A percentile compares a stretch with the other conserved stretches of the same genome.
These are phyloP conservation scores for Phytophthora fragariae DNA, from an alignment of 352 stramenopile species.

Conservation along the genomic window DNA sequence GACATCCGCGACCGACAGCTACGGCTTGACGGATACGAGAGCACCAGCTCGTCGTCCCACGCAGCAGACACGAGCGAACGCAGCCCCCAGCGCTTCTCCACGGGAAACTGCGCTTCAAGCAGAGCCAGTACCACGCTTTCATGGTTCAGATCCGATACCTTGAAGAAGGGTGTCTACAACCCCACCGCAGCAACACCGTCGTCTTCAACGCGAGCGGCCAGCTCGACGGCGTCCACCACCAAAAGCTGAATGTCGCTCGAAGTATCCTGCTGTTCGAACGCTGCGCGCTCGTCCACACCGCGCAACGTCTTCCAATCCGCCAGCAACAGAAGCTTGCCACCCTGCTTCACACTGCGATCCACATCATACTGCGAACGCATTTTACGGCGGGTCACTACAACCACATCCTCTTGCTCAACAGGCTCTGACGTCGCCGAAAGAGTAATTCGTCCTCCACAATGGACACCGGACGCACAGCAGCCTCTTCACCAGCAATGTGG, in stretches of 20 bases:
- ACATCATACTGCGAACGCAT: conserved; percentile 67
- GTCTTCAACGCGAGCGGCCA: conserved; percentile 62
- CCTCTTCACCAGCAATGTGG: conserved; percentile 45
- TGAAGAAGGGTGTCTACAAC: too few relatives aligned
- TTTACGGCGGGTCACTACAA: conserved; percentile 51
- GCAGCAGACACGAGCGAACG: too few relatives aligned
- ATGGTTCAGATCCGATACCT: too few relatives aligned
- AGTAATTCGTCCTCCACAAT: conserved; percentile 65
- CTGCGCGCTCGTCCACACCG: conserved; percentile 57
- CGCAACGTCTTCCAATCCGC: conserved; percentile 69
- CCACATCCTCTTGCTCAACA: conserved; percentile 65
- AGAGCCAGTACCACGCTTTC: too few relatives aligned
- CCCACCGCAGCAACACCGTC: conserved; percentile 46
- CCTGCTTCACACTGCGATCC: conserved; percentile 55
- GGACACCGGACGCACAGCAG: conserved; percentile 43
- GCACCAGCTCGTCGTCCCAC: too few relatives aligned
- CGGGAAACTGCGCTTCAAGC: too few relatives aligned
- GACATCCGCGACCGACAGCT: too few relatives aligned
- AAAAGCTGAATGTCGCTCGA: conserved; percentile 57
- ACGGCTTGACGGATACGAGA: too few relatives aligned
- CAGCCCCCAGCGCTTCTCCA: too few relatives aligned
- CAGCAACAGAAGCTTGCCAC: conserved; percentile 67
- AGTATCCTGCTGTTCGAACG: conserved; percentile 65
- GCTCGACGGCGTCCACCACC: conserved; percentile 58
- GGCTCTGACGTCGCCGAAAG: conserved; percentile 51